Conservation (phyloP, 495 filamentous ascomycete genomes). For the Talaromyces proteolyticus region DNA sequence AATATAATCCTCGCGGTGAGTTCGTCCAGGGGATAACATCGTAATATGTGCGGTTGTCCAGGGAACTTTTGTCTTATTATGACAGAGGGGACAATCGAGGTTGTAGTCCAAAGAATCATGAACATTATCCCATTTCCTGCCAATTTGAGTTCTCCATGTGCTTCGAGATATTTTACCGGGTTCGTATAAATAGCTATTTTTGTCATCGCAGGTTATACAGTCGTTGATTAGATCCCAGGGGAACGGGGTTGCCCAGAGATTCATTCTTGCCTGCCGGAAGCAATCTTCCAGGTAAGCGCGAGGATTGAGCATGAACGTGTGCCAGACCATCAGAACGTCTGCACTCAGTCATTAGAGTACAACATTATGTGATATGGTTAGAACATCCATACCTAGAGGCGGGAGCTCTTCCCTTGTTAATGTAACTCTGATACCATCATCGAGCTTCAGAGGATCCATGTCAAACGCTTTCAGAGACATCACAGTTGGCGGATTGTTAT, state of each 20-base stretch:
- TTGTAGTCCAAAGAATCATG: slow-evolving; percentile 42
- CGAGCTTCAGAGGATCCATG: slow-evolving; percentile 2
- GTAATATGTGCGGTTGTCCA: slow-evolving; percentile 52
- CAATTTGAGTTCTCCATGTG: slow-evolving; percentile 45
- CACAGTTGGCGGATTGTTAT: slow-evolving; percentile 4
- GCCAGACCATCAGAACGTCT: slow-evolving; percentile 91
- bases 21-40: neutral
- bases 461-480: slow-evolving; percentile 3
- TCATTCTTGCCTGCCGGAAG: slow-evolving; percentile 51
- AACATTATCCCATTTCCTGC: slow-evolving; percentile 52
- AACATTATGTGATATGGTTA: neutral
- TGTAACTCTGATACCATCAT: slow-evolving; percentile 8
- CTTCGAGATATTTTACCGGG: slow-evolving; percentile 35
- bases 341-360: neutral
- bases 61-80: slow-evolving; percentile 32
- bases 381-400: slow-evolving; percentile 19
- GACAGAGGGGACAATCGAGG: slow-evolving; percentile 55
- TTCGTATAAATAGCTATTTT: slow-evolving; percentile 52
- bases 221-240: slow-evolving; percentile 63
- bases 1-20: slow-evolving; percentile 6
- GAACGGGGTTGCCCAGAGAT: slow-evolving; percentile 59
- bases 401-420: slow-evolving; percentile 18
- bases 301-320: slow-evolving; percentile 80
- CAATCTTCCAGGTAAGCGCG: slow-evolving; percentile 73
- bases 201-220: slow-evolving; percentile 50